Conservation (phyloP, 176 grass and related monocot species). For the Cocos nucifera region DNA sequence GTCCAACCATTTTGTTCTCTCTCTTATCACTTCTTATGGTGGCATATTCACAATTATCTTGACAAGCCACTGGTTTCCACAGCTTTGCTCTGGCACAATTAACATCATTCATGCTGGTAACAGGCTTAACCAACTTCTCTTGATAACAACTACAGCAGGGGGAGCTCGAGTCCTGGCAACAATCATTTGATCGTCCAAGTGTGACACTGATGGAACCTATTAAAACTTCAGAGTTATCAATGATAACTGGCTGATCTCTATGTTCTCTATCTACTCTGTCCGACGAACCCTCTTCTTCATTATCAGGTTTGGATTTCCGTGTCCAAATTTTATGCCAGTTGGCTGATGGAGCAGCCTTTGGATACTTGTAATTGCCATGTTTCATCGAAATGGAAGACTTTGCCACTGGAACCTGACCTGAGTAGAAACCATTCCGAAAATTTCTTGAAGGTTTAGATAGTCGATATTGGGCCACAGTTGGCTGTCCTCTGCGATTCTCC, state of each 20-base stretch:
- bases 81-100: background rate
- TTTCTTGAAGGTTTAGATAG: background rate
- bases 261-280: background rate
- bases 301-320: background rate
- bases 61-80: background rate
- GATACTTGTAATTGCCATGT: too few species aligned
- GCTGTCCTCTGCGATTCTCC: background rate
- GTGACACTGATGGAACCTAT: slow-evolving; percentile 10
- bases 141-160: background rate
- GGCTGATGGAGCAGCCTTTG: background rate
- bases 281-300: background rate
- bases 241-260: background rate
- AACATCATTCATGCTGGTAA: background rate
- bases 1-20: background rate
- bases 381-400: background rate
- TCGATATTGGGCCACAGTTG: background rate
- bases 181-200: background rate
- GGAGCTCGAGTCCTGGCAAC: background rate
- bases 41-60: background rate
- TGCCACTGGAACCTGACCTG: background rate
- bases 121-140: background rate
- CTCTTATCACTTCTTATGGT: background rate
- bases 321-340: background rate
- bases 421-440: background rate
- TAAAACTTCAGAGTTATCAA: background rate